These are phyloP conservation scores for Nakataea oryzae DNA, from an alignment of 2,329 filamentous ascomycete species.

Conservation along the genomic window DNA sequence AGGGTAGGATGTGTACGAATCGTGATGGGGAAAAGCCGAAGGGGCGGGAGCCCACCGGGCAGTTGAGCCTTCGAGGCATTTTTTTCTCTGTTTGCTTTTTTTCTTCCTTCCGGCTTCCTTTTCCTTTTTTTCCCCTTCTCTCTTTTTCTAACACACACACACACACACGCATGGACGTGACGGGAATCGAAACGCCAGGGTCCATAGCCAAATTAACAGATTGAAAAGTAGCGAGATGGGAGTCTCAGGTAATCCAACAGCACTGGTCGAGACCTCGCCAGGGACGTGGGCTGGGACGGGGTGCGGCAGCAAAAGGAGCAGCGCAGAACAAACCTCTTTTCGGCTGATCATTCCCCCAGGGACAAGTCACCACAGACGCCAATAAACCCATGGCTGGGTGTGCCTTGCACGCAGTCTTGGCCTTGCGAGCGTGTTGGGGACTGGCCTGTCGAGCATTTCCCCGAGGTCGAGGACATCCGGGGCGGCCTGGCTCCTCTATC, in stretches of 20 bases:
- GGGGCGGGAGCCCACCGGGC: neutral
- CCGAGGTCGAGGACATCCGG: neutral
- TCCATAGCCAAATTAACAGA: no score
- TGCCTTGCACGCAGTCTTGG: neutral
- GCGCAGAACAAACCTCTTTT: neutral
- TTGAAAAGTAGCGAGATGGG: no score
- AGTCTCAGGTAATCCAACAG: neutral
- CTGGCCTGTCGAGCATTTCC: neutral
- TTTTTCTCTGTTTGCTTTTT: neutral
- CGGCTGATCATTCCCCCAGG: neutral
- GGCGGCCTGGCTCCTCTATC: neutral
- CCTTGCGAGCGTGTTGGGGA: neutral
- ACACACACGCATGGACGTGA: neutral
- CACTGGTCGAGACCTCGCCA: no score
- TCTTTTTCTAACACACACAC: no score
- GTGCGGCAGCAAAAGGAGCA: no score
- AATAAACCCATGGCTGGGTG: no score
- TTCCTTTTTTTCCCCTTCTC: neutral
- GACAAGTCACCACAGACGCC: neutral
- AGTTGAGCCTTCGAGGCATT: neutral
- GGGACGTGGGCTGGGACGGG: no score
- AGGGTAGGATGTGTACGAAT: neutral
- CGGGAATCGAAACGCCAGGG: neutral
- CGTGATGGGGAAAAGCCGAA: neutral
- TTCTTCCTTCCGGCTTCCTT: neutral